A percentile compares a stretch with the other conserved stretches of the same genome.
Evolutionary conservation across 208 protist genomes (phyloP).

Genomic region (Herpetomonas samuelpessoai): DNA sequence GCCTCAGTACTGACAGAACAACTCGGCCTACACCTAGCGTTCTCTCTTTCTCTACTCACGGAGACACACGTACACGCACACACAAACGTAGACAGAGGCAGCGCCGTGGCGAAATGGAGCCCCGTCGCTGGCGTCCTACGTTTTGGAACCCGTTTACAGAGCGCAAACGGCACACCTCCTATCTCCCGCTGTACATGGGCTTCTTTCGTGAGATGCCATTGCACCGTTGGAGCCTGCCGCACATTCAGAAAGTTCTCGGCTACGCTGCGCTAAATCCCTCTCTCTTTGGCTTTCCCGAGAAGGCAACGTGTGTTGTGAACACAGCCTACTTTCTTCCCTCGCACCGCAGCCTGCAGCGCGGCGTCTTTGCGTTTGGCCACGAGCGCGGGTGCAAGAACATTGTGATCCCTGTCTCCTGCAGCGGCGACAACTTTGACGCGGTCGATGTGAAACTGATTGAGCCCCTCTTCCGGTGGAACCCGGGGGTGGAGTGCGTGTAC

Average conservation of each 20-base stretch:
- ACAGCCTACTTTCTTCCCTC: constrained; percentile 85
- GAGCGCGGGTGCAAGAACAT: constrained; percentile 86
- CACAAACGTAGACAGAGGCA: too few species aligned
- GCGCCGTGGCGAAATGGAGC: constrained; percentile 77
- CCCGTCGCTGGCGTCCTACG: constrained; percentile 66
- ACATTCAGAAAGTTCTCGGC: constrained; percentile 72
- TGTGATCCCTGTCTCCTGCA: constrained; percentile 80
- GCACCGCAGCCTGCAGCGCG: constrained; percentile 54
- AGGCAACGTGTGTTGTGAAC: constrained; percentile 87
- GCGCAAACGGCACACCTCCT: constrained; percentile 25
- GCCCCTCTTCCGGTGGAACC: constrained; percentile 86
- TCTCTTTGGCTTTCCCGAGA: constrained; percentile 81
- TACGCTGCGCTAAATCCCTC: constrained; percentile 79
- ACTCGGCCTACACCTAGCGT: too few species aligned
- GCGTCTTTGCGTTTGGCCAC: constrained; percentile 78
- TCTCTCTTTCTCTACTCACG: too few species aligned
- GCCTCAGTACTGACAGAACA: too few species aligned
- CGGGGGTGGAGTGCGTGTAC: constrained; percentile 85
- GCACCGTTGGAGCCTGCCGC: constrained; percentile 66
- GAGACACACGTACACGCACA: too few species aligned
- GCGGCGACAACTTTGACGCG: constrained; percentile 61
- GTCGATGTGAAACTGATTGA: constrained; percentile 78
- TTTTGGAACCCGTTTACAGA: constrained; percentile 89
- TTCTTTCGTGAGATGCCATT: constrained; percentile 86
- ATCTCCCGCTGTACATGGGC: constrained; percentile 68